Evolutionary conservation across 2,329 filamentous ascomycete species (phyloP), one percentile per base, ranked within the genome.

Genomic region (Pleomassaria siparia): DNA sequence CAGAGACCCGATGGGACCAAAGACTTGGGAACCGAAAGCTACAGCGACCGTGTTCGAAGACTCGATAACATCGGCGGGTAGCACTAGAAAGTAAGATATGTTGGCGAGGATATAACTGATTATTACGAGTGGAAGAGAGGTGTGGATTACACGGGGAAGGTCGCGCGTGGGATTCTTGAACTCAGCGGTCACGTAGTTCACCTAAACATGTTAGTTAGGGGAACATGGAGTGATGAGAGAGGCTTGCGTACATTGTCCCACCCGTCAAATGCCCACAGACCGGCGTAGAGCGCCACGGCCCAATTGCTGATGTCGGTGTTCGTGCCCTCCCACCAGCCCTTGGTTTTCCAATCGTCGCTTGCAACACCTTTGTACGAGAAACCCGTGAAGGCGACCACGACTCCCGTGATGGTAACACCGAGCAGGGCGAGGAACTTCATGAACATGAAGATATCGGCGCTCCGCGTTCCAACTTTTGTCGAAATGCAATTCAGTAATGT

Each of bases 151-250:
- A 18, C 90, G 85, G 0, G 94, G 94, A 9, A 99, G 84, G 69
- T 99, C 94, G 54, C 91, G 85, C 40, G 82, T 82, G 0, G 94
- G 90, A 64, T 96, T 91, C 62, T 91, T 88, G 76, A 99, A 97
- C 72, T 99, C 94, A 60, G 91, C 94, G 0, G 95, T 91, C 6
- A 99, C 94, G 64, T 96, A 99, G 73, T 96, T 99, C 53, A 92
- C 95, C 89, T 94, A 54, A 9, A 8, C 12, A 12, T 52, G 59
- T 60, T 49, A 49, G 46, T 21, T 29, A 3, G 40, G 24, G 33
- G 8, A n/a, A 12, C 16, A n/a, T 26, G 24, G 21, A 26, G 22
- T 22, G 40, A 6, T 18, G 16, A 21, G 25, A 22, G 25, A 21
- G 40, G 78, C 16, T n/a, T 11, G 18, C 87, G 75, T 74, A 94